Percentiles rank a stretch among this genome's conserved stretches.
Evolutionary conservation across 257 asterid genomes (phyloP).

Genomic region (Datura wrightii): DNA sequence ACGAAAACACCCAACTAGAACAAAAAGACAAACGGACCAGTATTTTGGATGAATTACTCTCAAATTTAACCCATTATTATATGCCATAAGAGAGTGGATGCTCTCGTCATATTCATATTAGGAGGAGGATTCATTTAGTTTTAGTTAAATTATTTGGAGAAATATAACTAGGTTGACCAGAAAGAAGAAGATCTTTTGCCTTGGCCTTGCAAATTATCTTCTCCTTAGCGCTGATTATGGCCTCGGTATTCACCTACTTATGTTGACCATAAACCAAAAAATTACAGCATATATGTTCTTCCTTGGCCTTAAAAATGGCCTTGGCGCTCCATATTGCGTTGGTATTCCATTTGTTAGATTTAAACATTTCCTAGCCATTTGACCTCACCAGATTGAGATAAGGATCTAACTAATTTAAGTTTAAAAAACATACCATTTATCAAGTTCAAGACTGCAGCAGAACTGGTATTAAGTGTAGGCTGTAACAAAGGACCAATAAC

Average conservation of each 20-base stretch:
- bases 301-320: neutral
- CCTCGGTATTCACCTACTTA: neutral
- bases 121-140: neutral
- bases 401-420: neutral
- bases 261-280: neutral
- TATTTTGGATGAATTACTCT: neutral
- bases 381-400: neutral
- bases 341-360: neutral
- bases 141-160: neutral
- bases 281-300: neutral
- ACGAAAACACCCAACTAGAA: conserved; percentile 1
- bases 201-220: neutral
- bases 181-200: neutral
- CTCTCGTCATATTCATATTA: neutral
- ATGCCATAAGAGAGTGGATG: neutral
- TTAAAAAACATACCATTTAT: conserved; percentile 58
- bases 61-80: neutral
- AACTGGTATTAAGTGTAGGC: conserved; percentile 77
- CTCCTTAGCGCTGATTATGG: neutral
- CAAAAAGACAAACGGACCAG: neutral
- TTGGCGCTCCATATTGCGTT: neutral
- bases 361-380: neutral
- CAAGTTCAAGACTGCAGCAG: conserved; percentile 63
- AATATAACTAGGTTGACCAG: neutral
- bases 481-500: conserved; percentile 82